Evolutionary conservation across 768 basidiomycete genomes (phyloP).

Genomic region (Cystobasidiopsis lactophilus): DNA sequence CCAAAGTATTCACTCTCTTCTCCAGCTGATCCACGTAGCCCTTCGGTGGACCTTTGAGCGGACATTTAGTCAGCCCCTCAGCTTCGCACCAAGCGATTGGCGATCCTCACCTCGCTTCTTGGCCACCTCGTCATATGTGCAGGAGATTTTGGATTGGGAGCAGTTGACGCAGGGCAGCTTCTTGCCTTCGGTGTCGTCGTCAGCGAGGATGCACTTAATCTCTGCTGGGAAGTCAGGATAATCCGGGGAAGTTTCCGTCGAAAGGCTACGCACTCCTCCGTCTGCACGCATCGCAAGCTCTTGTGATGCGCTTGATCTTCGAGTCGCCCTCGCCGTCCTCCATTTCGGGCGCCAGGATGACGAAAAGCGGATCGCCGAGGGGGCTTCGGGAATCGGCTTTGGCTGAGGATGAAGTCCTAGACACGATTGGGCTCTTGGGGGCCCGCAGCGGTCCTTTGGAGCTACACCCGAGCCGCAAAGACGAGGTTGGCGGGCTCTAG

Average conservation of each 20-base stretch:
- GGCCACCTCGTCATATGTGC: neutral
- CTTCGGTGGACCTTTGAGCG: conserved; percentile 2
- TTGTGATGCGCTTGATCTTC: no score
- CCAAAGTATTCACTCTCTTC: conserved; percentile 14
- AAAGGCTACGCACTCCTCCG: neutral
- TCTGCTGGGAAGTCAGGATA: neutral
- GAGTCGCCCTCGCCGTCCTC: no score
- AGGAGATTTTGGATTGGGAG: neutral
- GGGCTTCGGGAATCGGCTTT: no score
- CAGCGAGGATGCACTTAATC: neutral
- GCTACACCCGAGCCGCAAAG: no score
- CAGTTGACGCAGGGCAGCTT: neutral
- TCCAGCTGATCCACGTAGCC: conserved; percentile 16
- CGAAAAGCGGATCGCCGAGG: no score
- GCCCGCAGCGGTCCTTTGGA: no score
- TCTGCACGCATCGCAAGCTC: neutral
- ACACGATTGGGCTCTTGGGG: no score
- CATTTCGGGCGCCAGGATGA: no score
- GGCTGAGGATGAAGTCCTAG: no score
- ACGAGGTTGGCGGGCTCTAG: no score
- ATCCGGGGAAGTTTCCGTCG: neutral
- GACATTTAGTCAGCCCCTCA: no score
- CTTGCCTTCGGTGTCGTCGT: neutral
- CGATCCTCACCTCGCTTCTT: conserved; percentile 6
- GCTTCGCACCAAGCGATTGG: no score